These are phyloP conservation scores for Fusarium sp. DNA, from an alignment of 2,329 filamentous ascomycete species.

Conservation along the genomic window DNA sequence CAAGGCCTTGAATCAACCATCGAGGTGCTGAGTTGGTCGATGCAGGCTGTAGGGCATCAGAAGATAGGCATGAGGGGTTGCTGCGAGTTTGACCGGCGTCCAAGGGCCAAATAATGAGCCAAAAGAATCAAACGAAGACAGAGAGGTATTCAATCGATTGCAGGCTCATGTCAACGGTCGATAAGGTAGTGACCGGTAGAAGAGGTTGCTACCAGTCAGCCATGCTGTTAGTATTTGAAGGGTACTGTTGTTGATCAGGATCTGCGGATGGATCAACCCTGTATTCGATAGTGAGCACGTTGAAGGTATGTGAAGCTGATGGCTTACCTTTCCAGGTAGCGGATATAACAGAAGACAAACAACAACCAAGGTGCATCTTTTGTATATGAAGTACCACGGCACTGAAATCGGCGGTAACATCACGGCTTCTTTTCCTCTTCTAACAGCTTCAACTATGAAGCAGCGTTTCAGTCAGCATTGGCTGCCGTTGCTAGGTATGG, in stretches of 20 bases:
- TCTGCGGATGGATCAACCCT: neutral
- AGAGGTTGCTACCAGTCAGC: neutral
- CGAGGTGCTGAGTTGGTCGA: neutral
- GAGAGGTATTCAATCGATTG: neutral
- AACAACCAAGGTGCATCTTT: neutral
- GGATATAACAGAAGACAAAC: neutral
- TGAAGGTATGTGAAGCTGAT: neutral
- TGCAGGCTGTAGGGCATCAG: neutral
- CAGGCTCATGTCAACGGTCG: neutral
- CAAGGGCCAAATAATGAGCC: constrained; percentile 1
- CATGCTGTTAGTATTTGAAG: neutral
- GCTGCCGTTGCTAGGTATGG: neutral
- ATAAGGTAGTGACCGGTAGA: neutral
- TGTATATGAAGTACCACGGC: neutral
- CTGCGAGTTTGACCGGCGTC: constrained; percentile 18
- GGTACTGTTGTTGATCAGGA: neutral
- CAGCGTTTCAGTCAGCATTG: neutral
- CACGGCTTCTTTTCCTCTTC: neutral
- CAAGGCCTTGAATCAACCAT: neutral
- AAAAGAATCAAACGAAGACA: constrained; percentile 42
- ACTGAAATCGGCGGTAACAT: neutral
- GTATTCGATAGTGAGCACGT: neutral
- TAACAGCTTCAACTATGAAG: constrained; percentile 11
- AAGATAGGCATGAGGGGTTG: neutral
- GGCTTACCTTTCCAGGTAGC: neutral